Base-by-base conservation (phyloP, 2,329 filamentous ascomycete genomes). In the Hypoxylon sp. region DNA sequence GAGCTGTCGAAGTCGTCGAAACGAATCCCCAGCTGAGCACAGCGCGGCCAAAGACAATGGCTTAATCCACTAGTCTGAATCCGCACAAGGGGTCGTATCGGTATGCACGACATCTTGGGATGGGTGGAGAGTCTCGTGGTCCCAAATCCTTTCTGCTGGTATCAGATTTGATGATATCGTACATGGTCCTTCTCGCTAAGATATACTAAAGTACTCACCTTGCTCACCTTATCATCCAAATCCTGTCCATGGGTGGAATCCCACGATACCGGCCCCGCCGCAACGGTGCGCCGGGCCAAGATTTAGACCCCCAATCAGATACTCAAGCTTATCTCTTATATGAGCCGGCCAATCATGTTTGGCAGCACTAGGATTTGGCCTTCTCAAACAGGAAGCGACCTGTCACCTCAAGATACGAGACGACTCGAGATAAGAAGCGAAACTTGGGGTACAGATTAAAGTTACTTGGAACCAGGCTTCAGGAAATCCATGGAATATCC, bases 311-410 rank as follows among this genome's bases (percentile, higher is more conserved):
- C 22, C 33, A 35, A 35, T 40, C 48, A 51, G 8, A 22, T 53
- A 20, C 17, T 2, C 8, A 10, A 48, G 46, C 65, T 69, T 71
- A 71, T 71, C 68, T 68, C 42, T 22, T 7, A 14, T 51, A 8
- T 31, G 33, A 59, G 53, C 44, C 3, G 14, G 11, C 53, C 37
- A 62, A 53, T 57, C 42, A 49, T 46, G 40, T 64, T 60, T 51
- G 54, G 37, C 46, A 13, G 11, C 25, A 11, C 37, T 37, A 44
- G 25, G 6, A 33, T 6, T 3, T 55, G 27, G 66, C 60, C 30
- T 65, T 71, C 61, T 67, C n/a, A 14, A 71, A 61, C 46, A 48
- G 63, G 60, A 65, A 67, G 61, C 33, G 58, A 61, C 53, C 7
- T 57, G 44, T 30, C 61, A 50, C 25, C 22, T 49, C 4, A 5